These are phyloP conservation scores for Aspergillus pseudoviridinutans DNA, from an alignment of 2,329 filamentous ascomycete genomes.

Conservation along the genomic window DNA sequence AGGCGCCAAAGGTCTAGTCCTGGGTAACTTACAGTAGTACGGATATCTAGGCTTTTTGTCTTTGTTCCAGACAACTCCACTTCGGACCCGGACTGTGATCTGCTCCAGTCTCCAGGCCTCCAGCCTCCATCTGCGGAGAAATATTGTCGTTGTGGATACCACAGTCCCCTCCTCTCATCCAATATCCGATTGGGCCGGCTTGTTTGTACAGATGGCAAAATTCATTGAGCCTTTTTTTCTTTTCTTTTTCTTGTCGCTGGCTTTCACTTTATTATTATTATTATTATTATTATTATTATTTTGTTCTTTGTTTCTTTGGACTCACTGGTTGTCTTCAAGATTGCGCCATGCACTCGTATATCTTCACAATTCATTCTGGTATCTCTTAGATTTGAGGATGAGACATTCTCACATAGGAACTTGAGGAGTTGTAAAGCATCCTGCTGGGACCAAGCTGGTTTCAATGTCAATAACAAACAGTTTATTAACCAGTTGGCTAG, in stretches of 20 bases:
- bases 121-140: slow-evolving; percentile 8
- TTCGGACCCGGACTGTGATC: slow-evolving; percentile 3
- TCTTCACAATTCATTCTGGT: background rate
- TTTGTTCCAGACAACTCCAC: slow-evolving; percentile 7
- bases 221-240: background rate
- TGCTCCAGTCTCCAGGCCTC: background rate
- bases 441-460: background rate
- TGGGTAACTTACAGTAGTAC: background rate
- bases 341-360: background rate
- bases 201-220: background rate
- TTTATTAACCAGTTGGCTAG: too few relatives aligned
- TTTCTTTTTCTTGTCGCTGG: too few relatives aligned
- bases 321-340: background rate
- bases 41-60: slow-evolving; percentile 11
- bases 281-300: background rate
- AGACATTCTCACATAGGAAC: too few relatives aligned
- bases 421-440: background rate
- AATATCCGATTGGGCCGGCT: background rate
- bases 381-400: background rate
- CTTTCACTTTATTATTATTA: background rate
- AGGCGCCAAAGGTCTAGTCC: background rate
- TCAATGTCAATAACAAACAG: background rate
- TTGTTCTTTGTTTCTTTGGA: background rate
- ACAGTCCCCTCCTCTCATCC: background rate
- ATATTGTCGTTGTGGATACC: background rate